phyloP scores from a whole-genome alignment of 768 basidiomycete genomes.

The Boletus sp. region DNA sequence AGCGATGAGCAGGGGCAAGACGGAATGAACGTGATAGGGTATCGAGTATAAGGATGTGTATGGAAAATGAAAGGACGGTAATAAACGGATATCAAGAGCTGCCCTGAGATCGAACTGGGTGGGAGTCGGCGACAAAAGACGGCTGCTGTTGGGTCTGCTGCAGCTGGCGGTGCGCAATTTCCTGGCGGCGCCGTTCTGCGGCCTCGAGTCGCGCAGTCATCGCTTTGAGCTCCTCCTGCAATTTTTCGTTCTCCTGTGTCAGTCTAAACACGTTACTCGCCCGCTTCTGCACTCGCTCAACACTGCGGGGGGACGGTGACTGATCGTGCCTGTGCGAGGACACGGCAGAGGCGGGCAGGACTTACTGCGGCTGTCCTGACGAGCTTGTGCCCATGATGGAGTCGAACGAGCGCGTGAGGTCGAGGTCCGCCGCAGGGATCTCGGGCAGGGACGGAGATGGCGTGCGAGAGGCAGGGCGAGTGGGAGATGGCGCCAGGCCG shows the following conservation, averaged over 20 bases:
- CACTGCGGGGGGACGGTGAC: constrained; percentile 29
- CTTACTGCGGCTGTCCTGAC: constrained; percentile 44
- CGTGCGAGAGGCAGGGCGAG: constrained; percentile 19
- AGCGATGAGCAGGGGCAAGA: constrained; percentile 10
- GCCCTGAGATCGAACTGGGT: constrained; percentile 17
- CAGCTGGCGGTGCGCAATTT: constrained; percentile 40
- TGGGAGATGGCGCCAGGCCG: constrained; percentile 18
- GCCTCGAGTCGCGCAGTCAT: constrained; percentile 75
- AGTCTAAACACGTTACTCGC: constrained; percentile 75
- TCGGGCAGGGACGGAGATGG: constrained; percentile 44
- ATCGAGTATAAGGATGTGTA: constrained; percentile 17
- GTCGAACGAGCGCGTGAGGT: constrained; percentile 41
- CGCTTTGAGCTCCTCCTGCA: constrained; percentile 70
- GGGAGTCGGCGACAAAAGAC: constrained; percentile 10
- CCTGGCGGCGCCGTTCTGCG: constrained; percentile 58
- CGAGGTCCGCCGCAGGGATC: constrained; percentile 48
- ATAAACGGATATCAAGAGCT: constrained; percentile 27
- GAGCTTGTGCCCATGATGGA: constrained; percentile 37
- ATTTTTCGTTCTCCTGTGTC: constrained; percentile 73
- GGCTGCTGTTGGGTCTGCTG: constrained; percentile 13
- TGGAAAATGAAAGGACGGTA: constrained; percentile 23
- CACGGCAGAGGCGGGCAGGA: constrained; percentile 26
- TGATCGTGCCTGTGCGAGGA: constrained; percentile 26
- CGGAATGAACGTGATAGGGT: constrained; percentile 25
- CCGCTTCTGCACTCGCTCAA: constrained; percentile 55